phyloP scores from a whole-genome alignment of 108 stramenopile species.

The Fistulifera pelliculosa region DNA sequence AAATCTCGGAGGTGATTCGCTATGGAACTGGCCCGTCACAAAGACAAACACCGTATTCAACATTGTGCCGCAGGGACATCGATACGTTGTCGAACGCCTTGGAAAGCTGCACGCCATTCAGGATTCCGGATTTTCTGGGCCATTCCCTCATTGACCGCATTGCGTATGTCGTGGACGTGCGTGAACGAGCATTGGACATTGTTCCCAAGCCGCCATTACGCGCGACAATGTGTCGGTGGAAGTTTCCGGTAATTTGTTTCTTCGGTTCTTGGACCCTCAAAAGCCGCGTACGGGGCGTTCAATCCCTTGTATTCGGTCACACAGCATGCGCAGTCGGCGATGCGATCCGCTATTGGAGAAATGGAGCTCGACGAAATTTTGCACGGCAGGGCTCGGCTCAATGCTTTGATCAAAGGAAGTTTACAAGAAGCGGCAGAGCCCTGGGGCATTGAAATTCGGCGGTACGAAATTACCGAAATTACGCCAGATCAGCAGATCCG shows the following conservation, averaged over 20 bases:
- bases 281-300: constrained; percentile 87
- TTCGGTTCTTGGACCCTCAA: constrained; percentile 87
- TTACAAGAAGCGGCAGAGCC: constrained; percentile 92
- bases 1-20: constrained; percentile 12
- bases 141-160: constrained; percentile 88
- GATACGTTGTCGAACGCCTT: constrained; percentile 77
- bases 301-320: constrained; percentile 95
- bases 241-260: constrained; percentile 95
- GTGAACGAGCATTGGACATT: constrained; percentile 92
- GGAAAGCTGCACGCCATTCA: constrained; percentile 7
- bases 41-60: constrained; percentile 87
- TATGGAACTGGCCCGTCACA: constrained; percentile 70
- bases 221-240: constrained; percentile 96
- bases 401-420: constrained; percentile 80
- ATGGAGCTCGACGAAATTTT: constrained; percentile 98
- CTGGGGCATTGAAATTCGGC: constrained; percentile 91
- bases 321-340: constrained; percentile 95
- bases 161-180: constrained; percentile 89
- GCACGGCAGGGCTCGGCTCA: constrained; percentile 86
- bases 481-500: constrained; percentile 92
- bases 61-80: constrained; percentile 86
- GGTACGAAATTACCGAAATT: constrained; percentile 97
- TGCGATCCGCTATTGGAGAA: constrained; percentile 97
- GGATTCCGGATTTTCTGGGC: constrained; percentile 90
- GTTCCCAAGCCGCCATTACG: constrained; percentile 92